Evolutionary conservation across 1,139 yeast genomes (phyloP).

Genomic region (Geotrichum carabidarum): DNA sequence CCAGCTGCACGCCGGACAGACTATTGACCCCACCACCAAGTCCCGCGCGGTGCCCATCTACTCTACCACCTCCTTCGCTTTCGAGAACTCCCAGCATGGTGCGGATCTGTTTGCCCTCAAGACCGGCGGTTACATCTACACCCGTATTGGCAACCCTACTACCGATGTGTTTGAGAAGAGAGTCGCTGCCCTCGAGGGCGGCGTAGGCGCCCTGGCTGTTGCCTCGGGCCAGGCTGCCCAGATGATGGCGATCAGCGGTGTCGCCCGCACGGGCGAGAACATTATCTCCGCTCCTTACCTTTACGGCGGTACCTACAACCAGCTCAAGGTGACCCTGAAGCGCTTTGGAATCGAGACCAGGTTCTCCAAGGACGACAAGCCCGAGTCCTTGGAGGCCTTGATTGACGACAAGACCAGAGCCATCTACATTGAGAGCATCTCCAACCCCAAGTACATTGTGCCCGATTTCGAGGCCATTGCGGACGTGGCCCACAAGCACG

Average conservation of each 20-base stretch:
- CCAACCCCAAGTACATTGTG: slow-evolving; percentile 88
- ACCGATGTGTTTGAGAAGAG: slow-evolving; percentile 85
- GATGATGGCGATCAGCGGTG: slow-evolving; percentile 72
- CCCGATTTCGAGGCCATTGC: slow-evolving; percentile 82
- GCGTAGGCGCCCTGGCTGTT: slow-evolving; percentile 85
- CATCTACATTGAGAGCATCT: slow-evolving; percentile 82
- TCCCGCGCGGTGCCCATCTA: slow-evolving; percentile 92
- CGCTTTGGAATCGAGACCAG: slow-evolving; percentile 79
- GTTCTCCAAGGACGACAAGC: slow-evolving; percentile 72
- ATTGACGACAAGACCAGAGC: slow-evolving; percentile 87
- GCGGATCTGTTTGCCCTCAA: slow-evolving; percentile 83
- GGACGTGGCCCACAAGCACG: slow-evolving; percentile 77
- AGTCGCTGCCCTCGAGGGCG: slow-evolving; percentile 88
- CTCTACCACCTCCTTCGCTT: slow-evolving; percentile 63
- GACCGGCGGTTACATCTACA: slow-evolving; percentile 77
- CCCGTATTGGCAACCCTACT: slow-evolving; percentile 91
- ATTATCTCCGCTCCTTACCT: slow-evolving; percentile 80
- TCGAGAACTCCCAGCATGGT: slow-evolving; percentile 83
- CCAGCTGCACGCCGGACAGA: slow-evolving; percentile 91
- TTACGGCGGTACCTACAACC: slow-evolving; percentile 96
- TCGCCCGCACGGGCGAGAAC: slow-evolving; percentile 87
- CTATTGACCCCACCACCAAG: slow-evolving; percentile 50
- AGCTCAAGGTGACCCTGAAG: slow-evolving; percentile 86
- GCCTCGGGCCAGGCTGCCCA: slow-evolving; percentile 97
- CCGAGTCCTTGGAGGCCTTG: slow-evolving; percentile 61